A percentile compares a stretch with the other conserved stretches of the same genome.
phyloP scores from a whole-genome alignment of 345 rosid species.

The Triadica sebifera region DNA sequence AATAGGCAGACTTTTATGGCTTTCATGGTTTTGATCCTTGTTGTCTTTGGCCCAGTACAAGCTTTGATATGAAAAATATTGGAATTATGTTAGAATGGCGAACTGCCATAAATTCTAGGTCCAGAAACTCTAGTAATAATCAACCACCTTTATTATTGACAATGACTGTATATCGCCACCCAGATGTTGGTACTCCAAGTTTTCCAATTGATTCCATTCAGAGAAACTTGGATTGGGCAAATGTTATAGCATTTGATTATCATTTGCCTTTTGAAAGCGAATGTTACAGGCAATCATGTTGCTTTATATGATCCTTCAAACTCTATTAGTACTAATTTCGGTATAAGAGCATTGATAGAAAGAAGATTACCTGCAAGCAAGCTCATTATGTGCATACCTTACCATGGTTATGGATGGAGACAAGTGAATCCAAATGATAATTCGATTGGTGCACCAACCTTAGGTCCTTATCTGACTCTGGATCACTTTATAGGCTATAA shows the following conservation, averaged over 20 bases:
- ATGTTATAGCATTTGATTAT: slow-evolving; percentile 28
- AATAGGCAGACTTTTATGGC: slow-evolving; percentile 24
- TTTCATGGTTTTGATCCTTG: slow-evolving; percentile 32
- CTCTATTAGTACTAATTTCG: slow-evolving; percentile 23
- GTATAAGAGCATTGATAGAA: slow-evolving; percentile 28
- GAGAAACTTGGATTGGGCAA: slow-evolving; percentile 33
- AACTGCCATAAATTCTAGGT: slow-evolving; percentile 19
- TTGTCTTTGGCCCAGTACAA: slow-evolving; percentile 31
- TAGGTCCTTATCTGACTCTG: neutral
- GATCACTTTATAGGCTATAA: slow-evolving; percentile 31
- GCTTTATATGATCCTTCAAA: slow-evolving; percentile 26
- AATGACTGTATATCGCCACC: slow-evolving; percentile 18
- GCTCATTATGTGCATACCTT: slow-evolving; percentile 35
- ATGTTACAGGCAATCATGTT: slow-evolving; percentile 30
- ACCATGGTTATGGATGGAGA: slow-evolving; percentile 34
- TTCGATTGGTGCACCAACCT: slow-evolving; percentile 10
- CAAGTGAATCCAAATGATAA: slow-evolving; percentile 18
- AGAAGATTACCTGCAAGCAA: slow-evolving; percentile 25
- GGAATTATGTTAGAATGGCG: slow-evolving; percentile 30
- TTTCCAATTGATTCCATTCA: slow-evolving; percentile 27
- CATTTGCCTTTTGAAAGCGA: slow-evolving; percentile 30
- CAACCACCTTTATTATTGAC: slow-evolving; percentile 13
- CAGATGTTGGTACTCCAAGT: neutral
- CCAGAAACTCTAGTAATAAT: neutral
- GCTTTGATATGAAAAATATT: slow-evolving; percentile 22